phyloP scores from a whole-genome alignment of 257 asterid genomes.

The Ilex aquifolium region DNA sequence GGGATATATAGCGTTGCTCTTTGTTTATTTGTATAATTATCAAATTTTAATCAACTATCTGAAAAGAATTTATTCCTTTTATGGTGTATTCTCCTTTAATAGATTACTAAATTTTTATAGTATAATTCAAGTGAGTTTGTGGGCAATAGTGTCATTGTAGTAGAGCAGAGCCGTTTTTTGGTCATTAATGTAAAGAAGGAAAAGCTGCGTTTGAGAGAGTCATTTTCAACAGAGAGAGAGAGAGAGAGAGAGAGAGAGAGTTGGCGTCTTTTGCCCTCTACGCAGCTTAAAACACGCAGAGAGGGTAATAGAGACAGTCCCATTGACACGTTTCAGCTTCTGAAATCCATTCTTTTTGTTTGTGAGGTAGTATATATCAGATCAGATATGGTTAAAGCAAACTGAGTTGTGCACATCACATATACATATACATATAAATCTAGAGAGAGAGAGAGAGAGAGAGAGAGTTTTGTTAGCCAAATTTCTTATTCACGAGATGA shows the following conservation, averaged over 20 bases:
- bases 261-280: constrained; percentile 52
- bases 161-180: too few relatives aligned
- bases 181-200: too few relatives aligned
- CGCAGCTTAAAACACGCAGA: constrained; percentile 50
- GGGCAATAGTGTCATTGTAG: too few relatives aligned
- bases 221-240: constrained; percentile 16
- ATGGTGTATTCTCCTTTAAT: too few relatives aligned
- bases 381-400: constrained; percentile 4
- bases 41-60: too few relatives aligned
- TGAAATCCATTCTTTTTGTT: background rate
- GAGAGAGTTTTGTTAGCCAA: constrained; percentile 30
- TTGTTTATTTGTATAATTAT: too few relatives aligned
- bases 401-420: constrained; percentile 3
- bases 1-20: too few relatives aligned
- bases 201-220: constrained; percentile 18
- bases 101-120: too few relatives aligned
- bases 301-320: constrained; percentile 10
- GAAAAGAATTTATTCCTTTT: too few relatives aligned
- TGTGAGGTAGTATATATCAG: constrained; percentile 1
- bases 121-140: too few relatives aligned
- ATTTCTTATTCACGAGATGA: constrained; percentile 50
- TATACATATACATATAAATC: constrained; percentile 1
- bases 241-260: constrained; percentile 20
- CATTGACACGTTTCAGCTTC: constrained; percentile 27
- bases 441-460: background rate